Percentiles rank a stretch among this genome's conserved stretches.
Conservation (phyloP, 495 filamentous ascomycete species). For the Neurospora sp. region DNA sequence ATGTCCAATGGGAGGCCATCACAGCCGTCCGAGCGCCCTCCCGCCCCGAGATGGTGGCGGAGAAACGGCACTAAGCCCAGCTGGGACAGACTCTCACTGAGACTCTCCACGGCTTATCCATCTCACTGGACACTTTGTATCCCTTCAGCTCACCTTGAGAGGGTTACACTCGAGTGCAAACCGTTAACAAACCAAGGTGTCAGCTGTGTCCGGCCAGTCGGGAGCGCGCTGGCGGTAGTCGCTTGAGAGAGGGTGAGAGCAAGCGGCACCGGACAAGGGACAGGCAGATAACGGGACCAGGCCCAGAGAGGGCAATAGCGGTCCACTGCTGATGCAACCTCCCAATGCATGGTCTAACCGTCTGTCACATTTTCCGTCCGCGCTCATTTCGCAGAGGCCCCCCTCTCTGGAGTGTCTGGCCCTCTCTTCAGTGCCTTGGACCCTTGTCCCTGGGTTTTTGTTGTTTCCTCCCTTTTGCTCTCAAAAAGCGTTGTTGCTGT, state of each 20-base stretch:
- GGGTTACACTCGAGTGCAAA: neutral
- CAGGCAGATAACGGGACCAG: constrained; percentile 1
- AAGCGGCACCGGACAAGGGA: neutral
- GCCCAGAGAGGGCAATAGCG: neutral
- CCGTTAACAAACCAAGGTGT: neutral
- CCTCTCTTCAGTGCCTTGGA: neutral
- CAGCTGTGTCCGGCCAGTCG: neutral
- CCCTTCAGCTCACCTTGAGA: neutral
- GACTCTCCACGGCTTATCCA: neutral
- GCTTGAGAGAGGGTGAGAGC: neutral
- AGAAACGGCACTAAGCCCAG: constrained; percentile 14
- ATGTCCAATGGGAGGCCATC: constrained; percentile 8
- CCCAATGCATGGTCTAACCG: constrained; percentile 8
- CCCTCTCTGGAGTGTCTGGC: neutral
- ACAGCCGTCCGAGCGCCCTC: neutral
- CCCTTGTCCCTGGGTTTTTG: neutral
- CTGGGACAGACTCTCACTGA: constrained; percentile 9
- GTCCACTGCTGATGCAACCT: constrained; percentile 19
- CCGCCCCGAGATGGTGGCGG: constrained; percentile 5
- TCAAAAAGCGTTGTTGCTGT: neutral
- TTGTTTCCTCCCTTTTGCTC: neutral
- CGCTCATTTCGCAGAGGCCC: constrained; percentile 18
- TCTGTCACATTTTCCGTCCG: constrained; percentile 14
- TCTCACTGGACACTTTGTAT: constrained; percentile 5
- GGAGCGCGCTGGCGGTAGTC: constrained; percentile 11